A percentile compares a stretch with the other conserved stretches of the same genome.
phyloP scores from a whole-genome alignment of 306 rosid species.

The Quercus parvula region DNA sequence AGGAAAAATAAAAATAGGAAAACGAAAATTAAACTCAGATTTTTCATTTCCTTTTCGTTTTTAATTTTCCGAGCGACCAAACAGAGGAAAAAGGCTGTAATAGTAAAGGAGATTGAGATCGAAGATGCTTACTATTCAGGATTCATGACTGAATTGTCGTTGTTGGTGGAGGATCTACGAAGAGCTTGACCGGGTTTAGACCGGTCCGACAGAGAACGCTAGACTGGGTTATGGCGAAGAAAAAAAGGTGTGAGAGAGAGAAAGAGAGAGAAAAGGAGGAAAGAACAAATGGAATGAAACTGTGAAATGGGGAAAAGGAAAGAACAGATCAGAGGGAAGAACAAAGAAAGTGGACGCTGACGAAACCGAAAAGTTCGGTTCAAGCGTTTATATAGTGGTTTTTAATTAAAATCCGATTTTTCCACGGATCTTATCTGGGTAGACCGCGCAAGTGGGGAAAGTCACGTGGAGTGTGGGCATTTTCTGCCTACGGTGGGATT shows the following conservation, averaged over 20 bases:
- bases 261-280: background rate
- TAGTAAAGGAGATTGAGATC: slow-evolving; percentile 2
- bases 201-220: slow-evolving; percentile 18
- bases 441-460: background rate
- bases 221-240: background rate
- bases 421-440: background rate
- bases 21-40: background rate
- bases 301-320: background rate
- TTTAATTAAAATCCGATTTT: background rate
- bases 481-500: too few species aligned
- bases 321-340: background rate
- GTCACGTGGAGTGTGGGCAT: too few species aligned
- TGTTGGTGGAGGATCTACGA: slow-evolving; percentile 3
- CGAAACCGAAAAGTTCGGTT: background rate
- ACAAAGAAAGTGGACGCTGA: background rate
- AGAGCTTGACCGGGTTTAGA: slow-evolving; percentile 31
- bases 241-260: background rate
- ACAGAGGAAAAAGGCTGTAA: background rate
- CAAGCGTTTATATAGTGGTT: too few species aligned
- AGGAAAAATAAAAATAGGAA: background rate
- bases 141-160: slow-evolving; percentile 30
- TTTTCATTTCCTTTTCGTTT: background rate
- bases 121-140: slow-evolving; percentile 46
- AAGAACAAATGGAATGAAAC: background rate
- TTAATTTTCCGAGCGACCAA: background rate